Evolutionary conservation across 805 yeast species (phyloP).

Genomic region (Kluyveromyces starmeri): DNA sequence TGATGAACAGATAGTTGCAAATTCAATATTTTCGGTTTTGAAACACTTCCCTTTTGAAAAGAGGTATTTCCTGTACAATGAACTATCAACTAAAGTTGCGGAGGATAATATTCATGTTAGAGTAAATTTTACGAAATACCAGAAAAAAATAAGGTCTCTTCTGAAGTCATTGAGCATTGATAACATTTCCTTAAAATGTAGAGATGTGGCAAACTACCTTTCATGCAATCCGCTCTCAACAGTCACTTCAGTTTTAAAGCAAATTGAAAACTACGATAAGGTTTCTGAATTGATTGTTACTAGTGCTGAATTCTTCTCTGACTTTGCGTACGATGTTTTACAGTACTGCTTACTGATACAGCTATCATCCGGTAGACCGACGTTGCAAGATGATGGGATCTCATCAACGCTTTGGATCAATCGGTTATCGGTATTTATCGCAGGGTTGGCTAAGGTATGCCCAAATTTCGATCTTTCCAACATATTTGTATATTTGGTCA

Average conservation of each 20-base stretch:
- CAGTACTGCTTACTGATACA: slow-evolving; percentile 65
- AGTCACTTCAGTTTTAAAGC: slow-evolving; percentile 60
- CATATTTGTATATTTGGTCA: slow-evolving; percentile 48
- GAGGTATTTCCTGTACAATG: slow-evolving; percentile 76
- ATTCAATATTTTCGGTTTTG: slow-evolving; percentile 51
- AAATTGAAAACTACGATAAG: slow-evolving; percentile 87
- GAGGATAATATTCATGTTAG: slow-evolving; percentile 50
- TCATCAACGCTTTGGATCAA: slow-evolving; percentile 80
- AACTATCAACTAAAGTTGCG: slow-evolving; percentile 48
- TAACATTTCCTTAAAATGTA: slow-evolving; percentile 63
- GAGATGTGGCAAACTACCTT: slow-evolving; percentile 61
- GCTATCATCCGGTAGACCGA: slow-evolving; percentile 57
- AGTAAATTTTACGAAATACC: slow-evolving; percentile 55
- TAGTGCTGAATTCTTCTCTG: slow-evolving; percentile 65
- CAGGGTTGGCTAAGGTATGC: slow-evolving; percentile 52
- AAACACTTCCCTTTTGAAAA: slow-evolving; percentile 46
- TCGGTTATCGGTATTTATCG: slow-evolving; percentile 70
- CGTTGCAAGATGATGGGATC: slow-evolving; percentile 70
- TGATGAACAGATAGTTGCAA: slow-evolving; percentile 50
- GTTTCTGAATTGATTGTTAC: slow-evolving; percentile 69
- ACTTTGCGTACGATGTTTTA: slow-evolving; percentile 77
- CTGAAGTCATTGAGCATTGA: slow-evolving; percentile 77
- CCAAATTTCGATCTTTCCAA: slow-evolving; percentile 52
- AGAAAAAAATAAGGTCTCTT: slow-evolving; percentile 67
- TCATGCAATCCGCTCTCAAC: slow-evolving; percentile 74